Conservation (phyloP, 306 rosid genomes). For the Geum urbanum region DNA sequence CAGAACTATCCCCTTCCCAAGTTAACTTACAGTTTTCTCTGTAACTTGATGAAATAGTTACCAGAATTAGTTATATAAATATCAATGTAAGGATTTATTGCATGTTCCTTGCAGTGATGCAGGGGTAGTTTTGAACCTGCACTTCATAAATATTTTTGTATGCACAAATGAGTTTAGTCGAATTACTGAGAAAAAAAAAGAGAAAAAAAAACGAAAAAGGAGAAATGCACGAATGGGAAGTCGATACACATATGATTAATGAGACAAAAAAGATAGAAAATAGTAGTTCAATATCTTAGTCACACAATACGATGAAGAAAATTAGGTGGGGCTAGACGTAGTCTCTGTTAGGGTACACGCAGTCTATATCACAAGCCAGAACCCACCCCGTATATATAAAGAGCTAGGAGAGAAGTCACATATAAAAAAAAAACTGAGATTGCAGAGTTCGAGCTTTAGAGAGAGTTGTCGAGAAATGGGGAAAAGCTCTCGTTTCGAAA, state of each 20-base stretch:
- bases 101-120: too few species aligned
- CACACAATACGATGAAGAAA: background rate
- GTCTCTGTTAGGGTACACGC: background rate
- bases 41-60: too few species aligned
- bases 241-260: too few species aligned
- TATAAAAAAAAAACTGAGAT: background rate
- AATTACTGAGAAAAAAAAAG: background rate
- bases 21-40: background rate
- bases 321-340: background rate
- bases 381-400: background rate
- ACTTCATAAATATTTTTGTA: too few species aligned
- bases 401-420: background rate
- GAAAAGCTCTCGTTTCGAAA: conserved; percentile 16
- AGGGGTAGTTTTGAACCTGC: too few species aligned
- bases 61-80: too few species aligned
- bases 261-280: too few species aligned
- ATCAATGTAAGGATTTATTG: too few species aligned
- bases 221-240: too few species aligned
- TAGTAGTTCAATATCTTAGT: background rate
- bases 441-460: background rate
- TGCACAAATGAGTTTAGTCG: too few species aligned
- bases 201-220: background rate
- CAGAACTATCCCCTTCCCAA: background rate
- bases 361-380: background rate
- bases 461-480: conserved; percentile 5